Conservation (phyloP, 2,329 filamentous ascomycete genomes). For the Xylariales sp. region DNA sequence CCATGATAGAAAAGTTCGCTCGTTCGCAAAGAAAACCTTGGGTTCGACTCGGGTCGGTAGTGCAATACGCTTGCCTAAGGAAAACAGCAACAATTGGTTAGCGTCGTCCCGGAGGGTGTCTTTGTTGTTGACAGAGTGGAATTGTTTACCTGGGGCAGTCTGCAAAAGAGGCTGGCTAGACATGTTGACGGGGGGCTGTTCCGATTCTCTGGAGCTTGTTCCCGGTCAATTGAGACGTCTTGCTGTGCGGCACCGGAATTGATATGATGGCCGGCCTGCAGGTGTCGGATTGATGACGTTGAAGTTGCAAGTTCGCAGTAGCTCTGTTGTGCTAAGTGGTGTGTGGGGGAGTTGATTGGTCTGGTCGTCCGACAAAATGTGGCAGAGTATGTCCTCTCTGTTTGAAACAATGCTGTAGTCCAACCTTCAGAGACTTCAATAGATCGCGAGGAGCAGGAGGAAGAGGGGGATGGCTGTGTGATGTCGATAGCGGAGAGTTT, state of each 20-base stretch:
- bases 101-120: neutral
- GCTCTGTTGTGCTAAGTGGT: no score
- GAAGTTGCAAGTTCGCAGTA: no score
- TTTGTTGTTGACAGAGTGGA: constrained; percentile 7
- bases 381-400: no score
- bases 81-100: neutral
- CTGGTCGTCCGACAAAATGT: neutral
- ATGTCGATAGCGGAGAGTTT: neutral
- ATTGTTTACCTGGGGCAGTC: constrained; percentile 73
- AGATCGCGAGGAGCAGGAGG: neutral
- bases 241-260: no score
- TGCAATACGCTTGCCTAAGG: constrained; percentile 90
- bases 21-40: constrained; percentile 99
- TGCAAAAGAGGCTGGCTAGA: constrained; percentile 95
- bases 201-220: no score
- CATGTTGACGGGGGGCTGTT: no score
- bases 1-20: constrained; percentile 98
- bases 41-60: constrained; percentile 97
- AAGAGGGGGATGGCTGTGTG: constrained; percentile 2
- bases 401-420: no score
- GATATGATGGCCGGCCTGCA: no score
- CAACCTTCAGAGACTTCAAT: neutral
- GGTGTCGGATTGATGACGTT: no score
- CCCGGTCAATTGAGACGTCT: no score
- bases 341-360: no score